These are phyloP conservation scores for Trypanosoma cruzi DNA, from an alignment of 208 protist species.

Conservation along the genomic window DNA sequence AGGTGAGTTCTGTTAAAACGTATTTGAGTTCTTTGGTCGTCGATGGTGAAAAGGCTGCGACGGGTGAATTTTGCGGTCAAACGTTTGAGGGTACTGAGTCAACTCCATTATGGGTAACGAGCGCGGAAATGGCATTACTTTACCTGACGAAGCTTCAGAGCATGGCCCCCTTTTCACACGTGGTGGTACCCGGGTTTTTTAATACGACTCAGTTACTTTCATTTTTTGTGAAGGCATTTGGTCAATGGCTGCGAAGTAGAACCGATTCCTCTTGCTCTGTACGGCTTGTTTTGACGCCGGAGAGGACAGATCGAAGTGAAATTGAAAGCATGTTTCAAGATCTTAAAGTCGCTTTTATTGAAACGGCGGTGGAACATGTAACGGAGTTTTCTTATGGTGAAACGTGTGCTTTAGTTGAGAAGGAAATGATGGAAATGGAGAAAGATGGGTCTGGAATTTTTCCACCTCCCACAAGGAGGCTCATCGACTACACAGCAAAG, in stretches of 20 bases:
- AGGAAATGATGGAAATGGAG: constrained; percentile 77
- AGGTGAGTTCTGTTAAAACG: constrained; percentile 54
- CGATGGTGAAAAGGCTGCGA: constrained; percentile 18
- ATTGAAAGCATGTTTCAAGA: constrained; percentile 47
- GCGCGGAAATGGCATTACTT: constrained; percentile 73
- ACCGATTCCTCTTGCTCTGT: constrained; percentile 44
- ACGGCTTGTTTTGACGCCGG: constrained; percentile 38
- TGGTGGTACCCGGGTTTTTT: constrained; percentile 68
- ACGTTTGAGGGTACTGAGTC: constrained; percentile 44
- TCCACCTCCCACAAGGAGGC: constrained; percentile 55
- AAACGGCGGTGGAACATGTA: constrained; percentile 19
- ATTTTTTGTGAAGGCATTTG: constrained; percentile 30
- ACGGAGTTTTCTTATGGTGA: constrained; percentile 78
- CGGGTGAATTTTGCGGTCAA: constrained; percentile 73
- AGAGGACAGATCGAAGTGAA: constrained; percentile 9
- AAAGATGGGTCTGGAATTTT: constrained; percentile 59
- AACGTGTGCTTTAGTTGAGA: constrained; percentile 59
- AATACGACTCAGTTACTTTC: constrained; percentile 65
- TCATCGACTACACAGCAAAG: constrained; percentile 58
- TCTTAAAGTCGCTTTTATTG: constrained; percentile 36
- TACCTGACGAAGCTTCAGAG: constrained; percentile 63
- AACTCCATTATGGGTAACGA: constrained; percentile 76
- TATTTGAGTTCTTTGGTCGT: constrained; percentile 38
- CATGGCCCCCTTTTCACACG: constrained; percentile 85
- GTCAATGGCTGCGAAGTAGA: constrained; percentile 34